Base-by-base conservation (phyloP, 2,329 filamentous ascomycete genomes). In the Raffaelea arxii region DNA sequence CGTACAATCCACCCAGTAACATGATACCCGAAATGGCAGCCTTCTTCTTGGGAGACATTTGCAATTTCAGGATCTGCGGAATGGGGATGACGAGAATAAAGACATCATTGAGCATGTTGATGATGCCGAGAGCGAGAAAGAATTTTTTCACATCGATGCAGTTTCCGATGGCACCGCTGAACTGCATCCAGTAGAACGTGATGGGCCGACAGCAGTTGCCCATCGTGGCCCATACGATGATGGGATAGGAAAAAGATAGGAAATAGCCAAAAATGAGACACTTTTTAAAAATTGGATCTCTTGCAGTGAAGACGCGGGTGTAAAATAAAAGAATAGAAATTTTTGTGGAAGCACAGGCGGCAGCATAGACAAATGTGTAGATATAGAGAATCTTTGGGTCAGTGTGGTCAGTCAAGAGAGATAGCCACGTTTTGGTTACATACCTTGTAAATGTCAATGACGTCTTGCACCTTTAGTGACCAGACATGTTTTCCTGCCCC, bases 21-120 rank as follows among this genome's bases (percentile, higher is more conserved):
- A 74, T 70, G 66, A 73, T 71, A 43, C 70, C 48, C 14, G 56
- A 53, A 4, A 71, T 62, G 43, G 65, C 62, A 4, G 67, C 18
- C 58, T 69, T 73, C 58, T 71, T 71, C 56, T 66, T 67, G 54
- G 60, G 64, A 43, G 64, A 62, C 40, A 72, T 50, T 14, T 66
- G 60, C 18, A 73, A 58, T 1, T 55, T 43, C 22, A 58, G 44
- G 5, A 74, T 52, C 41, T 68, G 63, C 4, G 65, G 62, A 16
- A 73, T 59, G 0, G 70, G 68, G 2, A 72, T 51, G 2, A 67
- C 41, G 2, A 59, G 46, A 40, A 68, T 70, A 0, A 55, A 46
- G 1, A 60, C 23, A 1, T 61, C 62, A 16, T 55, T 62, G 2
- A 58, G 27, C 1, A 51, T 51, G 22, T 59, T 63, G 41, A 70